Evolutionary conservation across 2,329 filamentous ascomycete genomes (phyloP).

Genomic region (Ophiostoma sp.): DNA sequence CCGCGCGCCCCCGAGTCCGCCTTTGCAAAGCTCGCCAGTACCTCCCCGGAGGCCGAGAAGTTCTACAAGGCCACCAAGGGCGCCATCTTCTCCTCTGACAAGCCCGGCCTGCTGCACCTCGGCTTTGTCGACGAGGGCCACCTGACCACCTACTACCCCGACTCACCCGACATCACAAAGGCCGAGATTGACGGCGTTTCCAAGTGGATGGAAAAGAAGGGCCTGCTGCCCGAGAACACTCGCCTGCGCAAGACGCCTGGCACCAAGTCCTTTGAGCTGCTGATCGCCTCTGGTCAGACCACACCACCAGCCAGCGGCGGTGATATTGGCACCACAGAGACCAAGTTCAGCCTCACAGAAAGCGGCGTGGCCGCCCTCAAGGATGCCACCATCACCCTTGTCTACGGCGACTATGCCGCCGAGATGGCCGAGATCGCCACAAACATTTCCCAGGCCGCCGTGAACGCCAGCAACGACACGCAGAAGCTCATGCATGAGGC

Average conservation of each 20-base stretch:
- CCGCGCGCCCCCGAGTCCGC: slow-evolving; percentile 61
- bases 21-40: slow-evolving; percentile 59
- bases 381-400: slow-evolving; percentile 63
- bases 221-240: slow-evolving; percentile 70
- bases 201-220: slow-evolving; percentile 63
- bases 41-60: slow-evolving; percentile 54
- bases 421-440: slow-evolving; percentile 65
- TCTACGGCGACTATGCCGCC: slow-evolving; percentile 67
- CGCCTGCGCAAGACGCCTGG: slow-evolving; percentile 61
- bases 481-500: slow-evolving; percentile 68
- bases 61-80: slow-evolving; percentile 64
- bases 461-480: slow-evolving; percentile 66
- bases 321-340: slow-evolving; percentile 59
- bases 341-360: slow-evolving; percentile 54
- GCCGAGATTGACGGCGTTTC: slow-evolving; percentile 67
- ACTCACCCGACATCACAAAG: slow-evolving; percentile 68
- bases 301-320: slow-evolving; percentile 56
- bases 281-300: slow-evolving; percentile 65
- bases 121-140: slow-evolving; percentile 71
- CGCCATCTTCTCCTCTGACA: slow-evolving; percentile 64
- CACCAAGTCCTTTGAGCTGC: slow-evolving; percentile 55
- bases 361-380: slow-evolving; percentile 55
- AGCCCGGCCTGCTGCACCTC: slow-evolving; percentile 63
- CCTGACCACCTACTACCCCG: slow-evolving; percentile 76
- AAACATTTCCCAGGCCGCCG: slow-evolving; percentile 62